Percentiles rank a stretch among this genome's conserved stretches.
Conservation (phyloP, 108 stramenopile genomes). For the Aureococcus anophagefferens region DNA sequence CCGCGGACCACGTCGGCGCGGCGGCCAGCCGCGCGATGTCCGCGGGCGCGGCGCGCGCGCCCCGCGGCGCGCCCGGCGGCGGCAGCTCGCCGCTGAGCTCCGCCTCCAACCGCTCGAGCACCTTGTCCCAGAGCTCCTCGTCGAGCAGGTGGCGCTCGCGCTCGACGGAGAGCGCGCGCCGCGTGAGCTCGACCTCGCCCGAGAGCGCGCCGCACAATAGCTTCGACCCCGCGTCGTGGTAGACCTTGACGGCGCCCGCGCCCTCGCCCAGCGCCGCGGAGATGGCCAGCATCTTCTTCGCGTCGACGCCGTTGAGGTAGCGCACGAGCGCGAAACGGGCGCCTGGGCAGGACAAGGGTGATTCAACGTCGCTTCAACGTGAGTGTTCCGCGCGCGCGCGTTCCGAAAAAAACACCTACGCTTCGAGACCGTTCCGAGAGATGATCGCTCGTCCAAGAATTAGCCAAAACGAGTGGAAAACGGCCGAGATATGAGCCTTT, state of each 20-base stretch:
- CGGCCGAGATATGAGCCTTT: too few relatives aligned
- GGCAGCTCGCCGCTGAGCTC: slow-evolving; percentile 24
- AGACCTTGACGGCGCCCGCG: background rate
- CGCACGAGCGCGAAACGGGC: slow-evolving; percentile 21
- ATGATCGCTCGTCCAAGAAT: too few relatives aligned
- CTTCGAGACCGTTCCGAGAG: too few relatives aligned
- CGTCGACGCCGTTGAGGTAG: slow-evolving; percentile 23
- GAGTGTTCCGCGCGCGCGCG: too few relatives aligned
- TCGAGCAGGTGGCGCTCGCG: slow-evolving; percentile 12
- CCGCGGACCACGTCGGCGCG: slow-evolving; percentile 17
- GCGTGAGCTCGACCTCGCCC: slow-evolving; percentile 9
- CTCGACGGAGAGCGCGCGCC: slow-evolving; percentile 18
- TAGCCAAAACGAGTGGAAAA: too few relatives aligned
- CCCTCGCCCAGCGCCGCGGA: slow-evolving; percentile 5
- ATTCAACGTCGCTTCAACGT: too few relatives aligned
- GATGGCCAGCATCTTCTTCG: slow-evolving; percentile 15
- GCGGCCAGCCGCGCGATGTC: slow-evolving; percentile 11
- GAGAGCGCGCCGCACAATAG: too few relatives aligned
- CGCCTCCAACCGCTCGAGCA: slow-evolving; percentile 21
- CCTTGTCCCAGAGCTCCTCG: slow-evolving; percentile 17
- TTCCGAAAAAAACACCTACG: too few relatives aligned
- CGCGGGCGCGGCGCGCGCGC: slow-evolving; percentile 4
- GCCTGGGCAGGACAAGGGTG: too few relatives aligned
- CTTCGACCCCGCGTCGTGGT: background rate
- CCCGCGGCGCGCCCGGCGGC: slow-evolving; percentile 20